A percentile compares a stretch with the other conserved stretches of the same genome.
These are phyloP conservation scores for Cupressus sempervirens DNA, from an alignment of 75 land plant genomes.

Conservation along the genomic window DNA sequence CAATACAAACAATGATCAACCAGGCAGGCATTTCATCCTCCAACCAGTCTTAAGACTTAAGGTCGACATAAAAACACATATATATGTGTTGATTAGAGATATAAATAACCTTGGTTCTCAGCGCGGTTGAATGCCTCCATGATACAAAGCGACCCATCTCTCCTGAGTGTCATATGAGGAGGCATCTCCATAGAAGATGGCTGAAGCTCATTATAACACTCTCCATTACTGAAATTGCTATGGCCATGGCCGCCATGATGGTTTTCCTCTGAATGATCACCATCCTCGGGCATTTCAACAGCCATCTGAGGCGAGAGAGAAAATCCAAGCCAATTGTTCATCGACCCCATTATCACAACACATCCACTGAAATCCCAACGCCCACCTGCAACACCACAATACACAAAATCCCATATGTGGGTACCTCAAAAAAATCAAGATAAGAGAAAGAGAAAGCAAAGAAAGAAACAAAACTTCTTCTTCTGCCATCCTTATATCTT, in stretches of 20 bases:
- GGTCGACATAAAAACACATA: too few species aligned
- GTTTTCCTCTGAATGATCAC: neutral
- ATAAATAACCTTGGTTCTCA: slow-evolving; percentile 7
- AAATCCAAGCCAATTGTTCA: slow-evolving; percentile 46
- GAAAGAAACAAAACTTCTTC: too few species aligned
- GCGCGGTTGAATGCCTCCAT: slow-evolving; percentile 23
- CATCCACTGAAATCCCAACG: neutral
- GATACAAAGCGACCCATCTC: slow-evolving; percentile 31
- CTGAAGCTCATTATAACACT: neutral
- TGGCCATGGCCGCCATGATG: neutral
- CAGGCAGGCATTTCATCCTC: too few species aligned
- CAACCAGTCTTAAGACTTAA: too few species aligned
- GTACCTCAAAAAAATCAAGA: too few species aligned
- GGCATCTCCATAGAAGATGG: slow-evolving; percentile 1
- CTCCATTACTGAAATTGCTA: neutral
- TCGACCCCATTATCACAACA: slow-evolving; percentile 10
- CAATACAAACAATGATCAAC: too few species aligned
- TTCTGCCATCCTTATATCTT: neutral
- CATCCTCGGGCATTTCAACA: neutral
- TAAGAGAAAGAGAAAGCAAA: too few species aligned
- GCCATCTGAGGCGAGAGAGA: slow-evolving; percentile 41
- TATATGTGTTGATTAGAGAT: too few species aligned
- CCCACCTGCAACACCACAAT: neutral
- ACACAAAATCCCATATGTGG: neutral
- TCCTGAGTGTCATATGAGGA: slow-evolving; percentile 27